These are phyloP conservation scores for Pythium inflatum DNA, from an alignment of 352 stramenopile genomes.

Conservation along the genomic window DNA sequence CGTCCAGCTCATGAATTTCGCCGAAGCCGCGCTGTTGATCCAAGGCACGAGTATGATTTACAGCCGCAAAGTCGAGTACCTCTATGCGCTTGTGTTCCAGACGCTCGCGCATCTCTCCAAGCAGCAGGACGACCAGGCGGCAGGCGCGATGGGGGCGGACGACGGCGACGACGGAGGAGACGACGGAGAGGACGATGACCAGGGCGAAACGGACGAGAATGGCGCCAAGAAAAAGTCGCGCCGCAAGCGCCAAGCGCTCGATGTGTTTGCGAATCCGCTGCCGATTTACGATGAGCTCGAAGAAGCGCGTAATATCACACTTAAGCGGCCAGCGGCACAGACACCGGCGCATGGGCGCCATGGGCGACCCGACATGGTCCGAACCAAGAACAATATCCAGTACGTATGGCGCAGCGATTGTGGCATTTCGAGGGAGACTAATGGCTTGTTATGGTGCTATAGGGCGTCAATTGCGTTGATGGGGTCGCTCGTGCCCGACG, in stretches of 20 bases:
- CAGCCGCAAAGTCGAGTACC: conserved; percentile 95
- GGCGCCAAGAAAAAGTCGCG: conserved; percentile 8
- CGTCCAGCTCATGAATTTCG: conserved; percentile 87
- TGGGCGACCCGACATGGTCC: conserved; percentile 13
- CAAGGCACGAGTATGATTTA: conserved; percentile 94
- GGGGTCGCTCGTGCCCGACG: conserved; percentile 76
- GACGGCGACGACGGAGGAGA: conserved; percentile 28
- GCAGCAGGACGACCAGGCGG: conserved; percentile 47
- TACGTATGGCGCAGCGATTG: conserved; percentile 24
- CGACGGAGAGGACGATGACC: conserved; percentile 29
- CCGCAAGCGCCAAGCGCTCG: conserved; percentile 19
- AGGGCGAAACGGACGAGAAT: conserved; percentile 1
- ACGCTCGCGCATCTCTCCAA: conserved; percentile 82
- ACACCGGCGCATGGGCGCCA: not conserved
- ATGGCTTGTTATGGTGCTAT: conserved; percentile 2
- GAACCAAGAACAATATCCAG: conserved; percentile 77
- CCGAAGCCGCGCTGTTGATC: conserved; percentile 92
- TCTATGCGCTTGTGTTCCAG: conserved; percentile 93
- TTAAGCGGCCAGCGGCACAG: conserved; percentile 32
- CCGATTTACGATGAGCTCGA: conserved; percentile 67
- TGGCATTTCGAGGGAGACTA: too few relatives aligned
- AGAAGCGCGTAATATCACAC: conserved; percentile 66
- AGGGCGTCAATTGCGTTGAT: conserved; percentile 80
- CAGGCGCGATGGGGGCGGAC: conserved; percentile 13
- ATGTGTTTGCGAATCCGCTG: conserved; percentile 63